Percentiles rank a stretch among this genome's conserved stretches.
Evolutionary conservation across 2,329 filamentous ascomycete species (phyloP).

Genomic region (Hymenoscyphus linearis): DNA sequence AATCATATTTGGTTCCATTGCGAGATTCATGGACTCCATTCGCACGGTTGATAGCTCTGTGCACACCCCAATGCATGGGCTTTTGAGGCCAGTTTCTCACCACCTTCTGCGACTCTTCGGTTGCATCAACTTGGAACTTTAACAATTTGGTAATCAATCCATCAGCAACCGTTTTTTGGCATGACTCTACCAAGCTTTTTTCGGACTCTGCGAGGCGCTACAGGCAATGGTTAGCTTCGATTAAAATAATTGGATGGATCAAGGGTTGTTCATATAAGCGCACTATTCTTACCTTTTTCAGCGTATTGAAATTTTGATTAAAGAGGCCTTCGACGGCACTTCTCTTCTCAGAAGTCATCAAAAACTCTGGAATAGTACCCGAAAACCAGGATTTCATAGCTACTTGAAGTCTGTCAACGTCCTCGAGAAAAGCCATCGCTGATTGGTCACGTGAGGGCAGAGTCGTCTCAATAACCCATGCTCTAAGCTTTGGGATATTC

Average conservation of each 20-base stretch:
- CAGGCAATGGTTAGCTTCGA: too few species aligned
- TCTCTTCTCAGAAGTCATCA: background rate
- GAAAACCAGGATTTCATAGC: background rate
- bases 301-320: background rate
- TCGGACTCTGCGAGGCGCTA: too few species aligned
- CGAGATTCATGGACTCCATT: constrained; percentile 10
- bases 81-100: background rate
- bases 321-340: background rate
- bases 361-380: background rate
- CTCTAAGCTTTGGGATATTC: constrained; percentile 13
- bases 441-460: constrained; percentile 7
- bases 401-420: constrained; percentile 7
- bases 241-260: too few species aligned
- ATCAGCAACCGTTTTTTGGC: too few species aligned
- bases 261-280: too few species aligned
- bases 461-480: constrained; percentile 15
- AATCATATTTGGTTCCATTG: constrained; percentile 5
- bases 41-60: constrained; percentile 11
- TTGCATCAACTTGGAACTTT: too few species aligned
- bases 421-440: constrained; percentile 14
- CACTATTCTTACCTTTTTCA: background rate
- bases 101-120: too few species aligned
- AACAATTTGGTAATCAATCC: too few species aligned
- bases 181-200: too few species aligned
- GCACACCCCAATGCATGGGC: constrained; percentile 15